Percentiles rank a stretch among this genome's conserved stretches.
phyloP scores from a whole-genome alignment of 805 yeast species.

The Schizosaccharomyces cryophilus region DNA sequence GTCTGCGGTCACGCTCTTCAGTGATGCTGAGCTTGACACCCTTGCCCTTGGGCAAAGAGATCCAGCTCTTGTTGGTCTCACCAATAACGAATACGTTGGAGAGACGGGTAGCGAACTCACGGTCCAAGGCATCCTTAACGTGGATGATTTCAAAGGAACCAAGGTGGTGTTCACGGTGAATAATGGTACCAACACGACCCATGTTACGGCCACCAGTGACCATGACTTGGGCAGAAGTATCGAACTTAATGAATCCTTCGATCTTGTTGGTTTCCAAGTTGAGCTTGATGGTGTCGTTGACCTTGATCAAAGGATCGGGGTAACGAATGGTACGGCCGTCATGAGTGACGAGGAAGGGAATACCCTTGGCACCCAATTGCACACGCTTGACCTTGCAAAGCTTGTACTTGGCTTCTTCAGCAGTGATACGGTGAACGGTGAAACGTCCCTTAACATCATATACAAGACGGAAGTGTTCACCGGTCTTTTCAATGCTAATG shows the following conservation, averaged over 20 bases:
- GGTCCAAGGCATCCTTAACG: slow-evolving; percentile 83
- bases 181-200: slow-evolving; percentile 92
- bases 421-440: slow-evolving; percentile 97
- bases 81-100: slow-evolving; percentile 84
- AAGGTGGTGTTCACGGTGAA: slow-evolving; percentile 92
- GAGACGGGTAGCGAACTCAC: slow-evolving; percentile 87
- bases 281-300: slow-evolving; percentile 93
- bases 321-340: slow-evolving; percentile 99
- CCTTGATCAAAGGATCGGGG: slow-evolving; percentile 94
- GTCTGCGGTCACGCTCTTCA: slow-evolving; percentile 96
- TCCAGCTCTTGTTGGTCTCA: slow-evolving; percentile 83
- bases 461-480: slow-evolving; percentile 96
- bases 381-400: slow-evolving; percentile 95
- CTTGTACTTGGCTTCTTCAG: slow-evolving; percentile 95
- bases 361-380: slow-evolving; percentile 93
- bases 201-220: slow-evolving; percentile 95
- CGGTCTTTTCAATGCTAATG: slow-evolving; percentile 88
- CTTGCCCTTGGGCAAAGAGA: slow-evolving; percentile 95
- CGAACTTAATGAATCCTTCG: slow-evolving; percentile 69
- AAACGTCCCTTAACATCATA: slow-evolving; percentile 98
- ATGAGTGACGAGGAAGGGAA: slow-evolving; percentile 96
- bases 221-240: slow-evolving; percentile 76
- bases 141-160: slow-evolving; percentile 96
- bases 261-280: slow-evolving; percentile 92
- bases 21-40: slow-evolving; percentile 89